phyloP scores from a whole-genome alignment of 2,329 filamentous ascomycete species.

The Ceratocystis destructans region DNA sequence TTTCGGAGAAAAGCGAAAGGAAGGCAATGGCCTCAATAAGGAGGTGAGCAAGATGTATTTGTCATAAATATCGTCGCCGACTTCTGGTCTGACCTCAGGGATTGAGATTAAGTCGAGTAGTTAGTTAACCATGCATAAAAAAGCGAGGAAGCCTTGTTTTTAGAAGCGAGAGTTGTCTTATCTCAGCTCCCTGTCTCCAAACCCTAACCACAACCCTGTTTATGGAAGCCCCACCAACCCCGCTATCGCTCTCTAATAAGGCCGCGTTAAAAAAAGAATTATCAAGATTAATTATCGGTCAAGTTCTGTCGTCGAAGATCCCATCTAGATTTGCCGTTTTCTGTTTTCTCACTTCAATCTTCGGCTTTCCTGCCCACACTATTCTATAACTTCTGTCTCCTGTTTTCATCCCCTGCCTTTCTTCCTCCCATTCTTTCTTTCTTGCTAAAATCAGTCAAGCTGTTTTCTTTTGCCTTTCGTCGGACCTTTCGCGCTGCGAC shows the following conservation, averaged over 20 bases:
- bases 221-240: not conserved
- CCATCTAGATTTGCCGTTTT: not conserved
- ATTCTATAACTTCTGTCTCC: not conserved
- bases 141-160: too few species aligned
- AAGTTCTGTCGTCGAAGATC: not conserved
- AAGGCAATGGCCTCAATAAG: not conserved
- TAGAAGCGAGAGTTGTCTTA: too few species aligned
- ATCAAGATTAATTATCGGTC: not conserved
- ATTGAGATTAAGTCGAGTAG: not conserved
- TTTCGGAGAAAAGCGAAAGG: not conserved
- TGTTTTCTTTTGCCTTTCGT: constrained; percentile 77
- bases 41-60: not conserved
- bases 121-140: too few species aligned
- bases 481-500: constrained; percentile 62
- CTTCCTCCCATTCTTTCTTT: not conserved
- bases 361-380: too few species aligned
- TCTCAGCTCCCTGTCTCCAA: not conserved
- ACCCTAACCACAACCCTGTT: not conserved
- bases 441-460: constrained; percentile 40
- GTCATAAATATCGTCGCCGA: not conserved
- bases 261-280: not conserved
- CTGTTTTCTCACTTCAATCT: not conserved
- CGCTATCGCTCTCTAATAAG: not conserved
- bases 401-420: not conserved
- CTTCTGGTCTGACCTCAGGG: not conserved